A percentile compares a stretch with the other conserved stretches of the same genome.
These are phyloP conservation scores for Nannizzia gypsea DNA, from an alignment of 2,329 filamentous ascomycete species.

Conservation along the genomic window DNA sequence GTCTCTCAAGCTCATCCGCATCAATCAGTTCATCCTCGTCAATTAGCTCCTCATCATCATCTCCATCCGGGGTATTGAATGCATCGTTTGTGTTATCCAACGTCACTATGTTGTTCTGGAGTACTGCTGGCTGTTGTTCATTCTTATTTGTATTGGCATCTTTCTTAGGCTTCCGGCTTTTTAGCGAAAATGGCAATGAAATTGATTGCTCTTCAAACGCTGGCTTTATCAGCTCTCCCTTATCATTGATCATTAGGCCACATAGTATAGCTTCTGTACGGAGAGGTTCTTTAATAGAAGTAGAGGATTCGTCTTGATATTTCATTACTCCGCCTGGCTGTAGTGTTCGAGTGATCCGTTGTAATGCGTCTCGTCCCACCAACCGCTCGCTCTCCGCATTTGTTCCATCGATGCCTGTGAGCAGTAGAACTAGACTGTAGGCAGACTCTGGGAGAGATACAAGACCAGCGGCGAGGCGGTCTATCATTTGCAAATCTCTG, in stretches of 20 bases:
- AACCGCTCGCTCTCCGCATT: slow-evolving; percentile 37
- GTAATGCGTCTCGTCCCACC: slow-evolving; percentile 55
- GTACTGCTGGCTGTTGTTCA: not conserved
- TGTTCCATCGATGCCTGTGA: slow-evolving; percentile 48
- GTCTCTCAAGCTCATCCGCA: slow-evolving; percentile 68
- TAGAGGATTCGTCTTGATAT: slow-evolving; percentile 10
- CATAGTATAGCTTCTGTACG: slow-evolving; percentile 73
- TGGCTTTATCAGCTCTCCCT: slow-evolving; percentile 61
- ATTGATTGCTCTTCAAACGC: slow-evolving; percentile 41
- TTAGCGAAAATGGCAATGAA: not conserved
- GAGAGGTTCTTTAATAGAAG: slow-evolving; percentile 33
- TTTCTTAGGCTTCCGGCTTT: not conserved
- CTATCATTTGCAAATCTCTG: slow-evolving; percentile 95
- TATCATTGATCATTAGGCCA: slow-evolving; percentile 52
- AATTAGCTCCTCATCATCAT: slow-evolving; percentile 61
- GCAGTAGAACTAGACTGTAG: slow-evolving; percentile 75
- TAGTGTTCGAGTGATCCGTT: not conserved
- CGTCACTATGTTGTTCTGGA: not conserved
- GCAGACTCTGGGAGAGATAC: slow-evolving; percentile 62
- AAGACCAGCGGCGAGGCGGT: slow-evolving; percentile 72
- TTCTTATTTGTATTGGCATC: not conserved
- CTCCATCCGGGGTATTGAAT: slow-evolving; percentile 27
- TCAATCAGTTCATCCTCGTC: slow-evolving; percentile 81
- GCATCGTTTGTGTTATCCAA: not conserved
- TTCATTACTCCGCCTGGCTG: slow-evolving; percentile 37